Base-by-base conservation (phyloP, 1,139 yeast species). In the Pichia sp. region DNA sequence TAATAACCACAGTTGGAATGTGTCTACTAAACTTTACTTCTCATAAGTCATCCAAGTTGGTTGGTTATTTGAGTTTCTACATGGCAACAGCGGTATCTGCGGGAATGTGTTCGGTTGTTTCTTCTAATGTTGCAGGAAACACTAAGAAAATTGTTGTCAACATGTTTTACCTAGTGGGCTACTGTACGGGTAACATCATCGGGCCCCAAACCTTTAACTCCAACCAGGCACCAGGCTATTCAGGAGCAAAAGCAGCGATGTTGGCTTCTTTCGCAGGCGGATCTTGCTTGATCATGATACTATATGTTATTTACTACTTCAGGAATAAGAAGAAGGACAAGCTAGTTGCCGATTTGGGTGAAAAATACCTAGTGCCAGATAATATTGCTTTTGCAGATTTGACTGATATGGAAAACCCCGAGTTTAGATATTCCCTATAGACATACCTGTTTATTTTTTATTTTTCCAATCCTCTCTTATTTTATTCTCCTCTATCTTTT, bases 151-250 rank as follows among this genome's bases (percentile, higher is more conserved):
- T 78, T 45, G 76, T 80, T 9, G 75, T 79, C 31, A 82, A 77
- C 63, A 85, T 85, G 1, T 63, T 80, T 39, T 74, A 77, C 41
- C 74, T 84, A 67, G 71, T 84, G 36, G 60, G 59, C 0, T 83
- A 80, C 61, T 80, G 85, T 58, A 76, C 78, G 23, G 88, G 93
- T 23, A 85, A 85, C 58, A 71, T 85, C 46, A 72, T 82, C 50
- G 82, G 82, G 1, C 79, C 80, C 4, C 80, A 75, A 58, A 73
- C 79, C 3, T 78, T 76, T 56, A 62, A 67, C 28, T 63, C 65
- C 0, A 54, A 50, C 2, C 76, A 77, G 59, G 74, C 77, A 0
- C 81, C 82, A 7, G 49, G 55, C 2, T 76, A 75, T 57, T 58
- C 59, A 2, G 72, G 76, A 23, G 82, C 78, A 2, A 72, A 73